These are phyloP conservation scores for Termitomyces sp. DNA, from an alignment of 768 basidiomycete genomes.

Conservation along the genomic window DNA sequence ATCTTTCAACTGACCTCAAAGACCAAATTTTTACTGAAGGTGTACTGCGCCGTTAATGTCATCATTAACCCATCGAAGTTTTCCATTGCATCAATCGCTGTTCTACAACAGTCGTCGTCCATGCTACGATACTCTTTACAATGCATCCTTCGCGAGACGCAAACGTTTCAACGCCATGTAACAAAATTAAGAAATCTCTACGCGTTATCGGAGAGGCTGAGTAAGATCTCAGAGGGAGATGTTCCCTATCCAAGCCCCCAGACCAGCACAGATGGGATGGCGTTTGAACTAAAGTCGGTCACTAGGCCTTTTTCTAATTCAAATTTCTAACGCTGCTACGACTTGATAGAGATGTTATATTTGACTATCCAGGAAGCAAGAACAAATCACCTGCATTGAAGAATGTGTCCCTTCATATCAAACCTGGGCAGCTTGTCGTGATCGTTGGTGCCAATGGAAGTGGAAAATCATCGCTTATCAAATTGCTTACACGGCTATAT, in stretches of 20 bases:
- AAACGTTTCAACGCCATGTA: conserved; percentile 19
- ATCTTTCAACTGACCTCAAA: background rate
- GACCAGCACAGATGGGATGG: conserved; percentile 19
- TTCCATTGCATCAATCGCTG: conserved; percentile 33
- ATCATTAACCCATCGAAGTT: conserved; percentile 27
- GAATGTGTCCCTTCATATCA: conserved; percentile 35
- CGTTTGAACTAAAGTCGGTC: conserved; percentile 21
- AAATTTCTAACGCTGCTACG: background rate
- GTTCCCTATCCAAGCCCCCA: conserved; percentile 19
- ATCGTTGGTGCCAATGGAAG: conserved; percentile 53
- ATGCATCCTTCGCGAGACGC: conserved; percentile 12
- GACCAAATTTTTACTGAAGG: conserved; percentile 13
- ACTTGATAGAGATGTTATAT: conserved; percentile 41
- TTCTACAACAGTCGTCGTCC: conserved; percentile 31
- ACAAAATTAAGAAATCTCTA: conserved; percentile 29
- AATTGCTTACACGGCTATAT: conserved; percentile 43
- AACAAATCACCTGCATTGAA: conserved; percentile 28
- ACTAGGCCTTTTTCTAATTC: background rate
- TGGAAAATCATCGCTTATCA: conserved; percentile 48
- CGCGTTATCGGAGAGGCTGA: conserved; percentile 14
- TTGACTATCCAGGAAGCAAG: conserved; percentile 44
- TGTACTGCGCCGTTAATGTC: conserved; percentile 30
- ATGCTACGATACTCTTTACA: conserved; percentile 22
- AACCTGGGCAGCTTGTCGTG: conserved; percentile 44
- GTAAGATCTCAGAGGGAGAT: conserved; percentile 21